A percentile compares a stretch with the other conserved stretches of the same genome.
These are phyloP conservation scores for Ophiostoma sp. DNA, from an alignment of 2,329 filamentous ascomycete genomes.

Conservation along the genomic window DNA sequence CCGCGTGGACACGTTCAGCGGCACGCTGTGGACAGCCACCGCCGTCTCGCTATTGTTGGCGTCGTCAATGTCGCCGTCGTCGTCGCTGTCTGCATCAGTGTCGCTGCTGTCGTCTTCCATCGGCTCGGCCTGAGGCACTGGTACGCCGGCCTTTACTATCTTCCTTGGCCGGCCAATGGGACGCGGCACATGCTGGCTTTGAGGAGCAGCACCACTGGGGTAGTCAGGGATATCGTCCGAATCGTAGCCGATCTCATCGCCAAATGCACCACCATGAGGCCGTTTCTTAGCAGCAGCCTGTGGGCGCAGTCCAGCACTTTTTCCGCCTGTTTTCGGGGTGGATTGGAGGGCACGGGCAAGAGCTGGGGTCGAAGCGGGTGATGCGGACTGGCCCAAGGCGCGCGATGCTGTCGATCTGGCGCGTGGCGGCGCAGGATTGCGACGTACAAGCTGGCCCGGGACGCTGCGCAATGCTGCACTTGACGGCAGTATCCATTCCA, in stretches of 20 bases:
- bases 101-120: constrained; percentile 29
- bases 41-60: constrained; percentile 23
- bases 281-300: constrained; percentile 41
- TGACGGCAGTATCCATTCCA: constrained; percentile 31
- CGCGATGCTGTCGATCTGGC: neutral
- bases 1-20: constrained; percentile 42
- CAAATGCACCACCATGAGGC: constrained; percentile 32
- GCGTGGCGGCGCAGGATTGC: neutral
- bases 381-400: neutral
- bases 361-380: constrained; percentile 25
- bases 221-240: neutral
- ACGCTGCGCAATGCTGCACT: constrained; percentile 29
- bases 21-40: constrained; percentile 46
- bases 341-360: neutral
- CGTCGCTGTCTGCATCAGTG: constrained; percentile 11
- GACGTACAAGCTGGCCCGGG: constrained; percentile 28
- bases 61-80: neutral
- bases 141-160: neutral
- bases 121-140: neutral
- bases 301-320: constrained; percentile 43
- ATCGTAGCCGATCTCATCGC: constrained; percentile 26
- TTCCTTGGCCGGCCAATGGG: neutral
- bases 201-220: neutral
- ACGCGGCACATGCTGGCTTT: neutral
- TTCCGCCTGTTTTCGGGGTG: constrained; percentile 33